Conservation (phyloP, 2,329 filamentous ascomycete species). For the Exophiala mesophila region DNA sequence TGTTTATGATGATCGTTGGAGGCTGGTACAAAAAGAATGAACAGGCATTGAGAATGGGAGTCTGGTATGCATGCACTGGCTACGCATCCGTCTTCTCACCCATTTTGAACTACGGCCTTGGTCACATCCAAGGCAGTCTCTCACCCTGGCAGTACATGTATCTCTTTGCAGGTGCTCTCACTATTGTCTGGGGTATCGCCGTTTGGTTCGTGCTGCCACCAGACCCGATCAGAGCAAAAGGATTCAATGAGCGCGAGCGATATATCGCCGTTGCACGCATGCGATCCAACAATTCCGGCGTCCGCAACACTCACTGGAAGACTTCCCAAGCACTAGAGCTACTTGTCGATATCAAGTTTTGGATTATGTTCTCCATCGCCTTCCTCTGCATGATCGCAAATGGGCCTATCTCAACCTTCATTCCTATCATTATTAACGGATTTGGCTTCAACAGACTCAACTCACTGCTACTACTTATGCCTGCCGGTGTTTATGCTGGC, state of each 20-base stretch:
- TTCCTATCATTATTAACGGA: conserved; percentile 64
- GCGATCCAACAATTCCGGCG: conserved; percentile 58
- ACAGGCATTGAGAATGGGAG: conserved; percentile 60
- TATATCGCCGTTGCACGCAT: conserved; percentile 61
- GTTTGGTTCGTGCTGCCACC: conserved; percentile 61
- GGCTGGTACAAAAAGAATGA: conserved; percentile 62
- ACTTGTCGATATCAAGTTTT: conserved; percentile 56
- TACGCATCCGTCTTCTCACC: conserved; percentile 44
- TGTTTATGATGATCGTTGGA: conserved; percentile 60
- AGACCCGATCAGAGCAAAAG: conserved; percentile 63
- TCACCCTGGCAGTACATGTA: conserved; percentile 67
- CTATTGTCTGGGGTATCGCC: conserved; percentile 54
- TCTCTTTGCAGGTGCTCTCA: conserved; percentile 58
- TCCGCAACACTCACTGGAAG: conserved; percentile 59
- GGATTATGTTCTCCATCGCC: conserved; percentile 63
- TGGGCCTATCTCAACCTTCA: conserved; percentile 60
- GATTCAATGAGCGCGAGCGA: conserved; percentile 58
- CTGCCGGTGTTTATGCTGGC: conserved; percentile 35
- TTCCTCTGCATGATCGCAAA: conserved; percentile 64
- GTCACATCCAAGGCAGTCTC: conserved; percentile 54
- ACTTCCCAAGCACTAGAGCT: conserved; percentile 54
- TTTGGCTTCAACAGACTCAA: conserved; percentile 62
- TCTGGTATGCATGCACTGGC: conserved; percentile 54
- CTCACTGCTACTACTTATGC: conserved; percentile 58
- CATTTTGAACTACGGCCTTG: conserved; percentile 62